Conservation (phyloP, 768 basidiomycete species). For the Tylopilus plumbeoviolaceoides region DNA sequence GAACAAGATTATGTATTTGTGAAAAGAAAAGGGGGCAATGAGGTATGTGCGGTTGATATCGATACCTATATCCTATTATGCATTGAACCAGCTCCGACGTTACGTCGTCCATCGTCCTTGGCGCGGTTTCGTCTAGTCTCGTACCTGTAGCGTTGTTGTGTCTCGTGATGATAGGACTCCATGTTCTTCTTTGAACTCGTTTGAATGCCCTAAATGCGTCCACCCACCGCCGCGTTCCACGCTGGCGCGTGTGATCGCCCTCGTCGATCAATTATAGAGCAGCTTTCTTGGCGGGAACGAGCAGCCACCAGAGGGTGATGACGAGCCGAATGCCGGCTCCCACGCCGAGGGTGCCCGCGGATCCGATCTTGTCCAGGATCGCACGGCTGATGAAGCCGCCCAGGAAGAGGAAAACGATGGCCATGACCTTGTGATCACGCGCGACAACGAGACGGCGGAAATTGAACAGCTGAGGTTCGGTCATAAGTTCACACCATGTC, state of each 20-base stretch:
- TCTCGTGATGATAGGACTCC: neutral
- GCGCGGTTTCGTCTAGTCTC: neutral
- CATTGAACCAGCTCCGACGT: neutral
- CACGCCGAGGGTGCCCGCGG: constrained; percentile 62
- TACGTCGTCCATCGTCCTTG: neutral
- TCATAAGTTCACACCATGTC: constrained; percentile 85
- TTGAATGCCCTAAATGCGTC: neutral
- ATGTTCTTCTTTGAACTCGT: neutral
- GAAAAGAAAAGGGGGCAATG: neutral
- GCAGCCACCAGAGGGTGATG: constrained; percentile 61
- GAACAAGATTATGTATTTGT: neutral
- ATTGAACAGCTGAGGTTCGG: constrained; percentile 71
- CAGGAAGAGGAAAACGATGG: constrained; percentile 62
- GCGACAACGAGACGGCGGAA: constrained; percentile 47
- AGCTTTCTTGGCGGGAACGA: constrained; percentile 41
- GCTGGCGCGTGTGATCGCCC: neutral
- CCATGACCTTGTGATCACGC: constrained; percentile 71
- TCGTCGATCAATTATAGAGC: neutral
- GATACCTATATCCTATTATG: neutral
- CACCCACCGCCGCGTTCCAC: neutral
- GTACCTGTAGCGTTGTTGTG: neutral
- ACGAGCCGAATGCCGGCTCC: constrained; percentile 59
- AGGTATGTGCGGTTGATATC: neutral
- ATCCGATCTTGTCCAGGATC: constrained; percentile 54
- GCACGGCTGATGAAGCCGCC: constrained; percentile 70